Base-by-base conservation (phyloP, 75 land plant species). In the Pseudotsuga menziesii region DNA sequence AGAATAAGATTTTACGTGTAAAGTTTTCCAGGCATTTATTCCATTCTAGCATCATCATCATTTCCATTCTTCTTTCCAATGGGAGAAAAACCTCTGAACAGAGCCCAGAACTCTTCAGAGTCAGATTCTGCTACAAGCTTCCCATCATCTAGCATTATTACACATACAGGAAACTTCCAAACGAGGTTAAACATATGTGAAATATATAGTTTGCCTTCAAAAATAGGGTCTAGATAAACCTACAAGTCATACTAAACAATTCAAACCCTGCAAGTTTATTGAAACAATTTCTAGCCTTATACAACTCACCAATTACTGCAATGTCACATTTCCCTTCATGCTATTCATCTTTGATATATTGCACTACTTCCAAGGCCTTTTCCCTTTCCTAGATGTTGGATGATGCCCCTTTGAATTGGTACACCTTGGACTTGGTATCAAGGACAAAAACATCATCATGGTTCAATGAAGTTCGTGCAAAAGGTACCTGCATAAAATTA, bases 71-170 rank as follows among this genome's bases (percentile, higher is more conserved):
- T 85, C 73, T 81, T 78, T 27, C 87, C 80, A 76, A 96, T 74
- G 4, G 99, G 99, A 44, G 97, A 97, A 90, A 79, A 92, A 48
- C 99, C 99, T 57, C 99, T 97, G 92, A 96, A 96, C n/a, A 96
- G 78, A 56, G 82, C 78, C 99, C 99, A 96, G 57, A 96, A 96
- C 63, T 96, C 98, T 19, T 97, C 99, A 77, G 84, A 84, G 72
- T 92, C 99, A 79, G 94, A 56, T 85, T 96, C 99, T 58, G 84
- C 94, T 66, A 92, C 89, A 41, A 96, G 79, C 77, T 87, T 94
- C 17, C 99, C 99, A 88, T 94, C 99, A 84, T 96, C 99, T 96
- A 74, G 59, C 82, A n/a, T 58, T 54, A 23, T 11, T 13, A 58
- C 9, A 59, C 17, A 58, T 22, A 56, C 7, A 70, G 8, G 36